phyloP scores from a whole-genome alignment of 2,329 filamentous ascomycete genomes.

The Talaromyces verruculosus region DNA sequence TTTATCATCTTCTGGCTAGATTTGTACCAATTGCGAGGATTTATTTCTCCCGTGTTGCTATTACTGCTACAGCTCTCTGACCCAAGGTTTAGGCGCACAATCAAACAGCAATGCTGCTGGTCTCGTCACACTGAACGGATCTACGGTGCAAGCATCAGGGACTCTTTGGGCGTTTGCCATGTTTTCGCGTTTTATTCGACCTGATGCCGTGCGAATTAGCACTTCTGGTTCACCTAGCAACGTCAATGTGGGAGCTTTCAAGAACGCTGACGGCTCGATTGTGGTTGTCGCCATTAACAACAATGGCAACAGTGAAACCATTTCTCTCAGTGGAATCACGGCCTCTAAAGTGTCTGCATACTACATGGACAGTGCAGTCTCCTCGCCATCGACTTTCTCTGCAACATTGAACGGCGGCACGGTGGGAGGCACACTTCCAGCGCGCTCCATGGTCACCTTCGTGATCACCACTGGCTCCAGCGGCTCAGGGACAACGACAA shows the following conservation, averaged over 20 bases:
- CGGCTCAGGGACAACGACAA: neutral
- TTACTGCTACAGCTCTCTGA: neutral
- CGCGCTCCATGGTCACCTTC: neutral
- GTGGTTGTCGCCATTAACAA: neutral
- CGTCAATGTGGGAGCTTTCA: constrained; percentile 2
- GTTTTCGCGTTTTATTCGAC: constrained; percentile 8
- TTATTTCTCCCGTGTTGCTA: neutral
- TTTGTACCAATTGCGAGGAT: neutral
- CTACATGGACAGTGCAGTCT: neutral
- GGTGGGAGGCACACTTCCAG: neutral
- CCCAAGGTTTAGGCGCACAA: neutral
- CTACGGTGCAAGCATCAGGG: neutral
- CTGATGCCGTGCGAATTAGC: neutral
- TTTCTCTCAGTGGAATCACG: neutral
- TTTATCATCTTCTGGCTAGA: neutral
- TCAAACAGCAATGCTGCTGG: neutral
- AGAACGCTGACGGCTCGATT: constrained; percentile 2
- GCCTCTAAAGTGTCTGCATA: neutral
- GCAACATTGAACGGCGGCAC: neutral
- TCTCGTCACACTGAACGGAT: neutral
- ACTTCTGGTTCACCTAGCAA: neutral
- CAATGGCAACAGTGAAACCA: neutral
- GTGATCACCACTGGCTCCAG: neutral
- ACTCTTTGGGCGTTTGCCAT: constrained; percentile 6
- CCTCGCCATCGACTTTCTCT: neutral